These are phyloP conservation scores for Mycothermus thermophilus DNA, from an alignment of 495 filamentous ascomycete species.

Conservation along the genomic window DNA sequence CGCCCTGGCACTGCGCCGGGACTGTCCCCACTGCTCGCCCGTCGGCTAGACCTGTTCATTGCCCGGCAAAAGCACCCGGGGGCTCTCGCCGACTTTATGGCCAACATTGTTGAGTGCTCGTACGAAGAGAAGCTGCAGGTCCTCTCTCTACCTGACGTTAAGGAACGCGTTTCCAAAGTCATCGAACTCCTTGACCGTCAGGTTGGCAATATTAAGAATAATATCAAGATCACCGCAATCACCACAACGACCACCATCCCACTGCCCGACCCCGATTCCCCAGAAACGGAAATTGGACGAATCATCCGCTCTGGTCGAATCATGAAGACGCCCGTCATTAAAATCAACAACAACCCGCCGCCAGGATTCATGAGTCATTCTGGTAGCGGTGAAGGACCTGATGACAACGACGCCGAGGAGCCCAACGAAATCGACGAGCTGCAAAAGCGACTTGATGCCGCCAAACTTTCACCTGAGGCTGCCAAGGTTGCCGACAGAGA, in stretches of 20 bases:
- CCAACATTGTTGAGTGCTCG: constrained; percentile 69
- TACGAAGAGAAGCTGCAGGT: constrained; percentile 83
- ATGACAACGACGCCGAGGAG: constrained; percentile 48
- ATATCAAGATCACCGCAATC: constrained; percentile 61
- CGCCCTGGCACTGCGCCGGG: constrained; percentile 39
- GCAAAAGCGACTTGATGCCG: constrained; percentile 70
- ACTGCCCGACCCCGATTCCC: constrained; percentile 36
- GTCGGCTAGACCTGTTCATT: constrained; percentile 76
- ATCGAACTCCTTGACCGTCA: constrained; percentile 70
- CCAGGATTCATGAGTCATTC: constrained; percentile 23
- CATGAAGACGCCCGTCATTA: constrained; percentile 14
- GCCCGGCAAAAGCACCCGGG: constrained; percentile 73
- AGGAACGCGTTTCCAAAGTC: constrained; percentile 61
- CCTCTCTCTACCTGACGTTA: constrained; percentile 59
- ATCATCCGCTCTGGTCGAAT: constrained; percentile 20
- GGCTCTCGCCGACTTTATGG: constrained; percentile 89
- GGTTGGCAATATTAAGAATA: constrained; percentile 66
- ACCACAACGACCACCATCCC: constrained; percentile 44
- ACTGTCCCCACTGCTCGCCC: constrained; percentile 68
- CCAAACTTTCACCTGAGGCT: constrained; percentile 53
- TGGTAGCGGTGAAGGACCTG: constrained; percentile 22
- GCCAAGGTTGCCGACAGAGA: constrained; percentile 81
- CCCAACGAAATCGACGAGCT: constrained; percentile 83
- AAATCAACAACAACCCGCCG: constrained; percentile 16
- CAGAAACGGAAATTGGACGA: constrained; percentile 24